Conservation (phyloP, 345 rosid species). For the Cardamine resedifolia region DNA sequence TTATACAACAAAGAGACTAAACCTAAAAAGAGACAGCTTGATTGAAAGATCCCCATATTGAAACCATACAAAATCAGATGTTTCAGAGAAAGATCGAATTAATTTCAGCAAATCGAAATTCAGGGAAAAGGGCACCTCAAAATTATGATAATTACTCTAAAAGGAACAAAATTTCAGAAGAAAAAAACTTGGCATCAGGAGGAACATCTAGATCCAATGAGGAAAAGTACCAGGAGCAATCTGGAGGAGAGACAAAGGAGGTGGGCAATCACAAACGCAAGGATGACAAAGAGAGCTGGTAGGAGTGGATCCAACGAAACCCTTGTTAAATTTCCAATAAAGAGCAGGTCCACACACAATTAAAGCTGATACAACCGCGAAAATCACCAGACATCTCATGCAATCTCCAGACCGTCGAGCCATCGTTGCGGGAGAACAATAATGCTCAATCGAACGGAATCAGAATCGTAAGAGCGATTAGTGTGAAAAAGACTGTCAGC, state of each 20-base stretch:
- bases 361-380: conserved; percentile 86
- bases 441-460: not conserved
- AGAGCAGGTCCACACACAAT: conserved; percentile 94
- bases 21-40: conserved; percentile 1
- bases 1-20: not conserved
- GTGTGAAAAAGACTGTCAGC: conserved; percentile 27
- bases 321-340: conserved; percentile 85
- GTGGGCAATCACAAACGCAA: conserved; percentile 88
- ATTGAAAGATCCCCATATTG: conserved; percentile 17
- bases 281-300: conserved; percentile 62
- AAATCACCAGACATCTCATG: conserved; percentile 88
- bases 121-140: conserved; percentile 28
- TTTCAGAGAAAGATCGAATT: conserved; percentile 23
- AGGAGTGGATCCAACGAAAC: conserved; percentile 48
- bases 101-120: not conserved
- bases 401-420: conserved; percentile 75
- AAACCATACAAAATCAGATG: conserved; percentile 11
- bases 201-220: conserved; percentile 25
- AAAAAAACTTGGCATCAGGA: not conserved
- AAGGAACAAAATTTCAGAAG: conserved; percentile 18
- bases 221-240: conserved; percentile 81
- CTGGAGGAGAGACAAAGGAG: conserved; percentile 88
- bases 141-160: conserved; percentile 20
- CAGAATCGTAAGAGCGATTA: conserved; percentile 16
- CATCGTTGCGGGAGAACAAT: conserved; percentile 40